Evolutionary conservation across 768 basidiomycete species (phyloP).

Genomic region (Amanita pseudoporphyria): DNA sequence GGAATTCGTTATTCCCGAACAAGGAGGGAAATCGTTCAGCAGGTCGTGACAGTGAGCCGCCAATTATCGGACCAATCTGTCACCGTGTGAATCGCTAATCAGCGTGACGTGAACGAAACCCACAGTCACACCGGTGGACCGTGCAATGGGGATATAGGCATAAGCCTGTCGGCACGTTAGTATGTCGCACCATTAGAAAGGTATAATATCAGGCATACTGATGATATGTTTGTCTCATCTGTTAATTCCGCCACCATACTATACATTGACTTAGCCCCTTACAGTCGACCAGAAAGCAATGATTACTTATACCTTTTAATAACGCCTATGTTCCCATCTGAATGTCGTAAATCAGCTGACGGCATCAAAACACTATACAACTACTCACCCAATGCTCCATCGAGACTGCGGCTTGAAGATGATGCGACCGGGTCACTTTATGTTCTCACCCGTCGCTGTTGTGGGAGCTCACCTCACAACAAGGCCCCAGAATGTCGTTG

Average conservation of each 20-base stretch:
- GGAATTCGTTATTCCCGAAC: conserved; percentile 38
- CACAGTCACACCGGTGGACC: conserved; percentile 32
- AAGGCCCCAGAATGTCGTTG: conserved; percentile 56
- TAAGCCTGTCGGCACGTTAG: conserved; percentile 32
- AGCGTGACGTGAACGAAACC: conserved; percentile 9
- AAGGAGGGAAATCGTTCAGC: conserved; percentile 43
- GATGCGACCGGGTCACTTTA: neutral
- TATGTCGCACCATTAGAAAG: neutral
- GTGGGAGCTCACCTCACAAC: conserved; percentile 33
- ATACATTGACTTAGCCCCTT: neutral
- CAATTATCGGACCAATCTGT: conserved; percentile 44
- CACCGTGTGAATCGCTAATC: neutral
- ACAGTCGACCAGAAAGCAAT: neutral
- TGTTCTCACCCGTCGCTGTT: neutral
- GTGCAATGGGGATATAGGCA: conserved; percentile 51
- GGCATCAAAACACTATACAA: neutral
- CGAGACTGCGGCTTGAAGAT: conserved; percentile 46
- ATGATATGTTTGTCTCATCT: conserved; percentile 57
- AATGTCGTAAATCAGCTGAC: conserved; percentile 5
- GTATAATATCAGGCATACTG: conserved; percentile 23
- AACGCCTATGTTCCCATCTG: conserved; percentile 56
- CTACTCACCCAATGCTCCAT: conserved; percentile 57
- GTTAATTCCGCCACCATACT: conserved; percentile 70
- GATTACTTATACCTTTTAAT: conserved; percentile 58
- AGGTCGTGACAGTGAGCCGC: conserved; percentile 45